A percentile compares a stretch with the other conserved stretches of the same genome.
phyloP scores from a whole-genome alignment of 2,329 filamentous ascomycete species.

The Fusarium coicis region DNA sequence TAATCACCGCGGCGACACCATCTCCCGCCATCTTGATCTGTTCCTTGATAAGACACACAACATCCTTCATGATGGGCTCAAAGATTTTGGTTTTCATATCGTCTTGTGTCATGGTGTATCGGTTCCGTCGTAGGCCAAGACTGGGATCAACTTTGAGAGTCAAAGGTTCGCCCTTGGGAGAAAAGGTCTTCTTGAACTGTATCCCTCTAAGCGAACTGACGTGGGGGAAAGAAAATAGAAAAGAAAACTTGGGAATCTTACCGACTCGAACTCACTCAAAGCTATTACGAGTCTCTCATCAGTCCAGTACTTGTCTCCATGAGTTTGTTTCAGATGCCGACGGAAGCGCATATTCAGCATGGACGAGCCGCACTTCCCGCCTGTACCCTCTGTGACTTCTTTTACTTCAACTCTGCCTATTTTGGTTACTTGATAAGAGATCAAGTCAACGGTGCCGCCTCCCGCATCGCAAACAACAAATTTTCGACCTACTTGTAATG shows the following conservation, averaged over 20 bases:
- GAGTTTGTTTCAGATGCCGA: slow-evolving; percentile 55
- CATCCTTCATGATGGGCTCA: slow-evolving; percentile 55
- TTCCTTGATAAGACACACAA: slow-evolving; percentile 56
- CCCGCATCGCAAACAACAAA: slow-evolving; percentile 66
- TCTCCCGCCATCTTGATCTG: slow-evolving; percentile 51
- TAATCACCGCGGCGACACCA: slow-evolving; percentile 53
- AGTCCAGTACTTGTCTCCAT: slow-evolving; percentile 57
- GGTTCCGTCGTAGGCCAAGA: slow-evolving; percentile 48
- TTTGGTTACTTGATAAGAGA: slow-evolving; percentile 61
- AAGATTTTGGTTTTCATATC: slow-evolving; percentile 70
- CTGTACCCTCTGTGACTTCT: slow-evolving; percentile 61
- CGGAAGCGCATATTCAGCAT: slow-evolving; percentile 61
- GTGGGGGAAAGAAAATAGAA: no score
- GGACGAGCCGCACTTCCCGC: slow-evolving; percentile 61
- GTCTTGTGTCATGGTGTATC: slow-evolving; percentile 58
- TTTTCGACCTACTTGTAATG: slow-evolving; percentile 56
- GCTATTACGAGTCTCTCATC: slow-evolving; percentile 55
- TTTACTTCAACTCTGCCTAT: slow-evolving; percentile 57
- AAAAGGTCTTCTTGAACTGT: slow-evolving; percentile 54
- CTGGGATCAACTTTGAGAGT: slow-evolving; percentile 50
- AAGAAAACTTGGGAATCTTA: slow-evolving; percentile 54
- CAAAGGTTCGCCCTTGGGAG: slow-evolving; percentile 50
- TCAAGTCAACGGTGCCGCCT: slow-evolving; percentile 65
- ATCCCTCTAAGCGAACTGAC: slow-evolving; percentile 13
- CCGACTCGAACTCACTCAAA: slow-evolving; percentile 56